A percentile compares a stretch with the other conserved stretches of the same genome.
Conservation (phyloP, 176 grass and related monocot species). For the Eremochloa ophiuroides region DNA sequence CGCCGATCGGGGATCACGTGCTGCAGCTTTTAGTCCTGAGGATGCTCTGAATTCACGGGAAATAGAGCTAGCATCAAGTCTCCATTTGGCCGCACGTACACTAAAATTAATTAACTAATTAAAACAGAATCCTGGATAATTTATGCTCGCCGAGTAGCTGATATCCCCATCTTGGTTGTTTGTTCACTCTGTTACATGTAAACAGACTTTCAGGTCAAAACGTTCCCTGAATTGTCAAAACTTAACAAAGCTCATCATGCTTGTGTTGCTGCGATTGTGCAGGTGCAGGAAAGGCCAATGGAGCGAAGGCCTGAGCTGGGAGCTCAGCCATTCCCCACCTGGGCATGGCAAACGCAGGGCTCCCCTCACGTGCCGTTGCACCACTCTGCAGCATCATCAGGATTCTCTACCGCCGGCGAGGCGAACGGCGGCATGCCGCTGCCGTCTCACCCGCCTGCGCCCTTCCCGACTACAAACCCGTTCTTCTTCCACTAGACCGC, state of each 20-base stretch:
- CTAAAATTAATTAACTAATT: not conserved
- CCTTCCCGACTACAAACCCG: constrained; percentile 19
- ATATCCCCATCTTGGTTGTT: not conserved
- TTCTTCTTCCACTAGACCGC: constrained; percentile 34
- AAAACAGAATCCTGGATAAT: not conserved
- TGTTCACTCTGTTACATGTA: not conserved
- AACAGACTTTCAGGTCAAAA: not conserved
- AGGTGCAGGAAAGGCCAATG: constrained; percentile 56
- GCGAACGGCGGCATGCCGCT: not conserved
- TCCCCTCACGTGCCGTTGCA: constrained; percentile 34
- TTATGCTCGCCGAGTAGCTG: not conserved
- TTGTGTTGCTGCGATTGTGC: not conserved
- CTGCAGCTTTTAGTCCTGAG: constrained; percentile 6
- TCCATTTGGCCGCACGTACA: not conserved
- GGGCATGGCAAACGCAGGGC: constrained; percentile 76
- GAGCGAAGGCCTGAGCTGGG: constrained; percentile 45
- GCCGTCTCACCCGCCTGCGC: not conserved
- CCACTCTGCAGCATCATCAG: constrained; percentile 99
- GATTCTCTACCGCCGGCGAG: constrained; percentile 68
- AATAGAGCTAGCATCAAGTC: not conserved
- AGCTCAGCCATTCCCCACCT: constrained; percentile 20
- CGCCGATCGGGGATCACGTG: constrained; percentile 30
- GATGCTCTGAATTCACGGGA: constrained; percentile 12
- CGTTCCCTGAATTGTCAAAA: not conserved
- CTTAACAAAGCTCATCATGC: not conserved